Evolutionary conservation across 257 asterid species (phyloP), one percentile per base, ranked within the genome.

Genomic region (Voacanga thouarsii): DNA sequence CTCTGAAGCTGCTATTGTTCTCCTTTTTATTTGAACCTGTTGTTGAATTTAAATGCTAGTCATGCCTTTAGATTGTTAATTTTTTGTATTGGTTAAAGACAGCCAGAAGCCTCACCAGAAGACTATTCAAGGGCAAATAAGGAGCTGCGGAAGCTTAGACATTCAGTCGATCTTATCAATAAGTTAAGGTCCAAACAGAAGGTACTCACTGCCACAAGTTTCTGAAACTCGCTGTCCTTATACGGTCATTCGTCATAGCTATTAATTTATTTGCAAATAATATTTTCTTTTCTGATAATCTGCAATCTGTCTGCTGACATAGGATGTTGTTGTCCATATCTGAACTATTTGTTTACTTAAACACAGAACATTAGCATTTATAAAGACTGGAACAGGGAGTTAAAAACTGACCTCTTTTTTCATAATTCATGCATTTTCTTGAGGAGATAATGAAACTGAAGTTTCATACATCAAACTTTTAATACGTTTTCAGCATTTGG

Each of bases 141-240:
- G 80, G 98, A 95, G 90, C 89, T 95, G 37, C 90, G 89, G 86
- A 93, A 84, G 84, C 92, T 93, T 80, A 93, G 89, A 44, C 84
- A 83, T 81, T 85, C 91, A 21, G 81, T 89, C 23, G 87, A 90
- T 70, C 84, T 89, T 44, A 89, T 91, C 75, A 80, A 84, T 75
- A 85, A 91, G 78, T 80, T 92, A 88, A 87, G 98, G 81, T 86
- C 88, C 79, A 89, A 81, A 76, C 92, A 89, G 81, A 87, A 90
- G 97, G 99, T 95, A 80, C 37, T 79, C n/a, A 26, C 12, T 45
- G 33, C 61, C 66, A 37, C 15, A 30, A 7, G 71, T 41, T 67
- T 67, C 72, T 67, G 43, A 23, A 18, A 67, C 12, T 39, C 30
- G 6, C 41, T 43, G 6, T 19, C 44, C 72, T 8, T 43, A 0